Conservation (phyloP, 345 rosid genomes). For the Geranium rotundifolium region DNA sequence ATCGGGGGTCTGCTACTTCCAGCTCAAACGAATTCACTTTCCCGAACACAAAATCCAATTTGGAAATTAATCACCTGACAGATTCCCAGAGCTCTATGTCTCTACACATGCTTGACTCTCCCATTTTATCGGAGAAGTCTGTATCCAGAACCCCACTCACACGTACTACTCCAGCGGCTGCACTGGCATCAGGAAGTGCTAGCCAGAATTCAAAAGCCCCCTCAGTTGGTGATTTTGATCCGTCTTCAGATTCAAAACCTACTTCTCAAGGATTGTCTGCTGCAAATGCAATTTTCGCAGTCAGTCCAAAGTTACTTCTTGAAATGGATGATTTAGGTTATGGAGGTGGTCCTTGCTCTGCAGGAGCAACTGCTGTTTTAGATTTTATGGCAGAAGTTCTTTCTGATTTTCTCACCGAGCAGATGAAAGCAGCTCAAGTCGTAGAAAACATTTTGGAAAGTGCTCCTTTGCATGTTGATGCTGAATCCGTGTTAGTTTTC, state of each 20-base stretch:
- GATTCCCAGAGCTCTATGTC: slow-evolving; percentile 65
- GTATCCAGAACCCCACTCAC: slow-evolving; percentile 40
- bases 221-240: slow-evolving; percentile 49
- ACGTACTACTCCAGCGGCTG: slow-evolving; percentile 63
- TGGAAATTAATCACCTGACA: slow-evolving; percentile 31
- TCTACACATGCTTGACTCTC: slow-evolving; percentile 50
- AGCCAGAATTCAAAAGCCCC: slow-evolving; percentile 37
- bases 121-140: slow-evolving; percentile 74
- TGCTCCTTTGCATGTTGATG: slow-evolving; percentile 81
- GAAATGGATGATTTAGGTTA: slow-evolving; percentile 91
- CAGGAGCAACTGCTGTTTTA: slow-evolving; percentile 89
- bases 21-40: slow-evolving; percentile 39
- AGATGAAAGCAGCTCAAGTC: slow-evolving; percentile 69
- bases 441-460: slow-evolving; percentile 80
- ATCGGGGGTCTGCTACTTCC: slow-evolving; percentile 39
- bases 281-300: slow-evolving; percentile 41
- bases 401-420: slow-evolving; percentile 84
- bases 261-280: slow-evolving; percentile 45
- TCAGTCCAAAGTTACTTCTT: slow-evolving; percentile 60
- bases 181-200: slow-evolving; percentile 60
- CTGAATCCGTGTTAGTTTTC: slow-evolving; percentile 77
- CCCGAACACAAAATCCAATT: slow-evolving; percentile 24
- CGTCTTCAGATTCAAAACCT: slow-evolving; percentile 53
- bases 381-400: slow-evolving; percentile 98
- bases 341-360: slow-evolving; percentile 99